Evolutionary conservation across 2,329 filamentous ascomycete genomes (phyloP), one percentile per base, ranked within the genome.

Genomic region (Cladosporium phlei): DNA sequence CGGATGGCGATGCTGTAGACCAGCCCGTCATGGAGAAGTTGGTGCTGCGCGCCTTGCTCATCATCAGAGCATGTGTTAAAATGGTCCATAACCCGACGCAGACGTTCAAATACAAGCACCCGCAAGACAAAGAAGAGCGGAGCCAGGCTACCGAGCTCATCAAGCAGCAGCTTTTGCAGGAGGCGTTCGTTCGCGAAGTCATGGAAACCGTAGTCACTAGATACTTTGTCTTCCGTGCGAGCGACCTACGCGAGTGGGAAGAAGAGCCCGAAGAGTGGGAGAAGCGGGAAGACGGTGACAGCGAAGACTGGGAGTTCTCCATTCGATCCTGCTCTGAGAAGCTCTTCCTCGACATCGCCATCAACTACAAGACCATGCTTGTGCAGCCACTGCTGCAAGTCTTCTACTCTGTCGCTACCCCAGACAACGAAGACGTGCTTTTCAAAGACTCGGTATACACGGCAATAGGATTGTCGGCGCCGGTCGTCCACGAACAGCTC

Each of bases 241-340:
- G 82, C 42, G 93, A 98, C 65, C 77, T 97, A 1, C 82, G 88
- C 52, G 85, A 88, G 48, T 98, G 93, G 93, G 85, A 94, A 38
- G 85, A 94, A 60, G 89, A 95, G 48, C 88, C 91, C 0, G 88
- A 98, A 64, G 89, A 94, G 45, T 98, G 93, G 90, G 91, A 96
- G 65, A 83, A 86, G 54, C 82, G 85, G 58, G 89, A 96, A 70
- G 88, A 94, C 59, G 86, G 84, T 50, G 80, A 87, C 49, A 83
- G 86, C 27, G 86, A 88, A 56, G 87, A 86, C 1, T 97, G 86
- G 77, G 89, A 97, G 60, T 96, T 90, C 71, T 87, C 91, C 49
- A 84, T 97, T 44, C 82, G 91, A 24, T 88, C 90, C 2, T 97
- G 91, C 62, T 85, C 93, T 0, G 93, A 98, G 67, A 94, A 90